These are phyloP conservation scores for Obelidium mucronatum DNA, from an alignment of 192 early-diverging fungal species.

Conservation along the genomic window DNA sequence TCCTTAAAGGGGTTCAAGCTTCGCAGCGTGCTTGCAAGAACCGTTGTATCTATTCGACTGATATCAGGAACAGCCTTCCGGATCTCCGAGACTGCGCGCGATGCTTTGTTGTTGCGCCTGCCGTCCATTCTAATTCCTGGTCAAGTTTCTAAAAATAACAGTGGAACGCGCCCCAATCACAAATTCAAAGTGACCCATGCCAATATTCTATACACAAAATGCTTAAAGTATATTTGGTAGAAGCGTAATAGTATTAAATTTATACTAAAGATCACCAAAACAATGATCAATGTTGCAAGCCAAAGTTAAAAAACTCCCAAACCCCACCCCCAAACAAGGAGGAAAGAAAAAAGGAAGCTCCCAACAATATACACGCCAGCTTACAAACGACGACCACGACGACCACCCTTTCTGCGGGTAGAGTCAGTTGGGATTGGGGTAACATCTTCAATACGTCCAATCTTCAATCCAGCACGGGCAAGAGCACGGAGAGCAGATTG, in stretches of 20 bases:
- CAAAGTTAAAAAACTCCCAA: background rate
- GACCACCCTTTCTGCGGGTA: conserved; percentile 99
- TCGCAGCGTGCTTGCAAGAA: background rate
- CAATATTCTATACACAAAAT: background rate
- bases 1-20: background rate
- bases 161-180: no score
- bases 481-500: conserved; percentile 98
- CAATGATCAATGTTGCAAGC: conserved; percentile 3
- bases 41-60: background rate
- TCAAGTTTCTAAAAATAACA: no score
- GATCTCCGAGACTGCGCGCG: no score
- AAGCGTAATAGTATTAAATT: background rate
- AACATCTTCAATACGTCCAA: conserved; percentile 98
- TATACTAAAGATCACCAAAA: background rate
- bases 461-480: conserved; percentile 98
- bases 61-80: no score
- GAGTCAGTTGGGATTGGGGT: conserved; percentile 99
- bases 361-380: background rate
- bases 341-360: background rate
- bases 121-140: no score
- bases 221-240: background rate
- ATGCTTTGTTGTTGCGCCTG: no score
- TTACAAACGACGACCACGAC: conserved; percentile 96
- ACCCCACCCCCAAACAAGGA: no score
- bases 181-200: no score